These are phyloP conservation scores for Xylaria castorea DNA, from an alignment of 495 filamentous ascomycete species.

Conservation along the genomic window DNA sequence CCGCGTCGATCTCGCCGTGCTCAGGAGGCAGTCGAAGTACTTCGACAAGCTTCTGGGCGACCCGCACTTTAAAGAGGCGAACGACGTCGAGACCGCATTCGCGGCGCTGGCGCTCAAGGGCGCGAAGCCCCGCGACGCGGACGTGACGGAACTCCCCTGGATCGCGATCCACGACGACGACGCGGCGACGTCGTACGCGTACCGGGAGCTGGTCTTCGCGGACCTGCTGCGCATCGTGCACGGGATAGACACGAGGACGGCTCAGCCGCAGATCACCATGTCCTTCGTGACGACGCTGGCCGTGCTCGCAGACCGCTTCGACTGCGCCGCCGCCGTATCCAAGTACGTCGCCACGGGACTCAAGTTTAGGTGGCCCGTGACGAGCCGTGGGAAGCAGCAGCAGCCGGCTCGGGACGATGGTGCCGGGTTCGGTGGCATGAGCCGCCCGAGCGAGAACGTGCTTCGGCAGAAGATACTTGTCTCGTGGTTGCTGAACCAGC, in stretches of 20 bases:
- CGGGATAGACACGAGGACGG: slow-evolving; percentile 43
- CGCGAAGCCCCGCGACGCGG: slow-evolving; percentile 53
- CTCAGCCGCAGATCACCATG: slow-evolving; percentile 51
- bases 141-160: slow-evolving; percentile 56
- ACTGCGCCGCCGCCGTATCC: slow-evolving; percentile 55
- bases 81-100: slow-evolving; percentile 50
- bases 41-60: slow-evolving; percentile 63
- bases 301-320: slow-evolving; percentile 71
- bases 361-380: slow-evolving; percentile 56
- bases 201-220: slow-evolving; percentile 54
- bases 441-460: slow-evolving; percentile 56
- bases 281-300: slow-evolving; percentile 65
- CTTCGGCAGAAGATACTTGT: slow-evolving; percentile 70
- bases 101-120: slow-evolving; percentile 48
- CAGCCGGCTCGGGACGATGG: slow-evolving; percentile 49
- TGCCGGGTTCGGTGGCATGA: slow-evolving; percentile 30
- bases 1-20: slow-evolving; percentile 45
- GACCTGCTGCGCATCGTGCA: slow-evolving; percentile 68
- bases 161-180: slow-evolving; percentile 66
- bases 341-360: slow-evolving; percentile 48
- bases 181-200: slow-evolving; percentile 58
- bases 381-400: slow-evolving; percentile 31
- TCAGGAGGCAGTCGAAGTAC: slow-evolving; percentile 62
- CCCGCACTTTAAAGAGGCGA: slow-evolving; percentile 59
- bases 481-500: slow-evolving; percentile 63